phyloP scores from a whole-genome alignment of 305 asterid species.

The Fraxinus velutina region DNA sequence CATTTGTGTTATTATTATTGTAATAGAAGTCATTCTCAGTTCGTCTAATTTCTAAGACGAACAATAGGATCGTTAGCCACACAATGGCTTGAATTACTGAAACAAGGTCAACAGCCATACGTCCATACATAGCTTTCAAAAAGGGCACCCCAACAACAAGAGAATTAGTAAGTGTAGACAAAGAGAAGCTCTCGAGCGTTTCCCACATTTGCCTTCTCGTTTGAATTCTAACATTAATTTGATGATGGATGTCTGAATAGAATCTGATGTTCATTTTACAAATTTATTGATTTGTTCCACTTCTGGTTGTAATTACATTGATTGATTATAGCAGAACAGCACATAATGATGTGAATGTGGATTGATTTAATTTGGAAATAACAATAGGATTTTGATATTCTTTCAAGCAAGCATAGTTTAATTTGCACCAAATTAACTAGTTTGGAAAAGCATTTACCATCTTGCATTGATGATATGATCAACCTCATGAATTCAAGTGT shows the following conservation, averaged over 20 bases:
- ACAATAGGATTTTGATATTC: not conserved
- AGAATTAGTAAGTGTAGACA: constrained; percentile 47
- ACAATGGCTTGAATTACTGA: constrained; percentile 55
- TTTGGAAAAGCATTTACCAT: not conserved
- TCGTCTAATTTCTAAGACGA: constrained; percentile 41
- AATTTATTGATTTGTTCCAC: not conserved
- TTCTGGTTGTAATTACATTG: not conserved
- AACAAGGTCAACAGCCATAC: constrained; percentile 40
- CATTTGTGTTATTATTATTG: not conserved
- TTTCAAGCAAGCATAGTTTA: not conserved
- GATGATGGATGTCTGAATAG: not conserved
- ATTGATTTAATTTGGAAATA: not conserved
- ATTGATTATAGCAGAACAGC: not conserved
- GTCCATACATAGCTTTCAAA: constrained; percentile 55
- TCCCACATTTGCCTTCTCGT: not conserved
- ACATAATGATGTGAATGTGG: not conserved
- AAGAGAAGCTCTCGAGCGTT: constrained; percentile 35
- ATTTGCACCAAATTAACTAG: not conserved
- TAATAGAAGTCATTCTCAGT: constrained; percentile 17
- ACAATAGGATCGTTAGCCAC: constrained; percentile 48
- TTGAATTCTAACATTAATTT: not conserved
- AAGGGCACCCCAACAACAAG: constrained; percentile 61
- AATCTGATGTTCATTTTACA: not conserved
- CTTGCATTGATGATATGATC: not conserved
- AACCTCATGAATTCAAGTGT: not conserved